Conservation (phyloP, 2,329 filamentous ascomycete species). For the Xylariaceae sp. region DNA sequence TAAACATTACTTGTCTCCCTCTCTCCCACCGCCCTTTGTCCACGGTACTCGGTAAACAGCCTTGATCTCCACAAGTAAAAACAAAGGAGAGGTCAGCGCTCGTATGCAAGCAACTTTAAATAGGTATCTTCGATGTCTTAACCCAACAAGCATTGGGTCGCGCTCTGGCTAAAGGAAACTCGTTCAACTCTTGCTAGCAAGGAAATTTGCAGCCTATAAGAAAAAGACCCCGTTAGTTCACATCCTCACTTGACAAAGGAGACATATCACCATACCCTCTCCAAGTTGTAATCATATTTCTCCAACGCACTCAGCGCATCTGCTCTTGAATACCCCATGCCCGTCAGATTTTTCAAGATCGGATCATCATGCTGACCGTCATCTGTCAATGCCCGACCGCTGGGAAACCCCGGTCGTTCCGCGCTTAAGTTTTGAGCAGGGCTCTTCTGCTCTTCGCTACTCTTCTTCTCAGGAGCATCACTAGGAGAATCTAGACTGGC, state of each 20-base stretch:
- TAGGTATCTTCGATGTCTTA: too few relatives aligned
- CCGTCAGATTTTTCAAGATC: conserved; percentile 82
- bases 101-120: too few relatives aligned
- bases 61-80: too few relatives aligned
- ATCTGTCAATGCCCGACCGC: conserved; percentile 67
- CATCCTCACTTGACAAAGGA: conserved; percentile 10
- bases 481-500: conserved; percentile 66
- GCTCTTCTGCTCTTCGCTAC: conserved; percentile 22
- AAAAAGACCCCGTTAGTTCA: conserved; percentile 20
- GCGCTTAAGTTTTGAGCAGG: conserved; percentile 24
- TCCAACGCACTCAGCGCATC: conserved; percentile 79
- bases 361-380: conserved; percentile 85
- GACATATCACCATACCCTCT: conserved; percentile 65
- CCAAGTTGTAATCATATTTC: conserved; percentile 93
- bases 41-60: too few relatives aligned
- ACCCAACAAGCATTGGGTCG: too few relatives aligned
- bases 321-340: conserved; percentile 79
- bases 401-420: conserved; percentile 24
- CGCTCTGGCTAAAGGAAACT: too few relatives aligned
- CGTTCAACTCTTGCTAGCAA: conserved; percentile 39
- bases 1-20: conserved; percentile 18
- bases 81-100: too few relatives aligned
- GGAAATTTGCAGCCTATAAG: conserved; percentile 51
- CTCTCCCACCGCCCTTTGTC: too few relatives aligned
- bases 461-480: conserved; percentile 29